phyloP scores from a whole-genome alignment of 2,329 filamentous ascomycete species.

The Phaeophleospora eucalypticola region DNA sequence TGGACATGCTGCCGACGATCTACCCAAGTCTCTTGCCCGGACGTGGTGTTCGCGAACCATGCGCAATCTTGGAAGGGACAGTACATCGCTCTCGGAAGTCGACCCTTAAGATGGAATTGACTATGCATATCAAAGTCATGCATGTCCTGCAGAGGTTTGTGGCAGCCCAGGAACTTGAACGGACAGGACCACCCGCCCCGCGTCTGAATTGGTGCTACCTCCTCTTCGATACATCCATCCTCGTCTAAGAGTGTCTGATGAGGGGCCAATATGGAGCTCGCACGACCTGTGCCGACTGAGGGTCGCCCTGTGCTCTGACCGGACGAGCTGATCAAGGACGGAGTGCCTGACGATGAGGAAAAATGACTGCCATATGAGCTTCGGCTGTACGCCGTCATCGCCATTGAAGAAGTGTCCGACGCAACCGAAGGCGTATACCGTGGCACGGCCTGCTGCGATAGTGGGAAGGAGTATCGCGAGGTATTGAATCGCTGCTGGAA shows the following conservation, averaged over 20 bases:
- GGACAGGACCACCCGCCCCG: conserved; percentile 13
- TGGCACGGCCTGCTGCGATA: neutral
- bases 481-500: conserved; percentile 2
- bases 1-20: conserved; percentile 15
- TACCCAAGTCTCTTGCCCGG: conserved; percentile 17
- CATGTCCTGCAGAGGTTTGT: conserved; percentile 5
- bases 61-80: conserved; percentile 19
- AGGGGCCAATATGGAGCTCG: neutral
- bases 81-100: conserved; percentile 11
- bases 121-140: conserved; percentile 18
- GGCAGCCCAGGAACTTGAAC: conserved; percentile 20
- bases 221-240: neutral
- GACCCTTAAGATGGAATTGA: conserved; percentile 13
- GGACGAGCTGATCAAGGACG: conserved; percentile 6
- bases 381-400: conserved; percentile 1
- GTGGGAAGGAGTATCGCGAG: conserved; percentile 5
- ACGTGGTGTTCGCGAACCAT: conserved; percentile 2
- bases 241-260: neutral
- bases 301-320: neutral
- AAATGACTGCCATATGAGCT: too few relatives aligned
- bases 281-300: conserved; percentile 1
- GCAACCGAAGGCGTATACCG: neutral
- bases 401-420: conserved; percentile 8
- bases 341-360: conserved; percentile 1
- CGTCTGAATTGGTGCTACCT: neutral